Percentiles rank a stretch among this genome's conserved stretches.
Conservation (phyloP, 2,329 filamentous ascomycete species). For the Myotisia sp. region DNA sequence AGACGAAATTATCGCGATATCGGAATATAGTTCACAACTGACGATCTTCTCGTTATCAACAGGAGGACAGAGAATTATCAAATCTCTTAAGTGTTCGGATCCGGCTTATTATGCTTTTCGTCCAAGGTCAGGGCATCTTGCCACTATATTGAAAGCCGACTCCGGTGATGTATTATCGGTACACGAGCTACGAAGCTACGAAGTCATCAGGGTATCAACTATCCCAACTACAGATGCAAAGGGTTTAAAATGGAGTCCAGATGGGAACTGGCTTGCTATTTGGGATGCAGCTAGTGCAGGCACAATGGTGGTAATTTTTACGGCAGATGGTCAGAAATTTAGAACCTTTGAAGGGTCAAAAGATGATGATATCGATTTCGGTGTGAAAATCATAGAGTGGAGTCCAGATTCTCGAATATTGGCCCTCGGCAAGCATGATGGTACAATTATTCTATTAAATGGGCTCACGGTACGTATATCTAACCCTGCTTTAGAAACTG, state of each 20-base stretch:
- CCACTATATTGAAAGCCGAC: conserved; percentile 28
- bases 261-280: conserved; percentile 45
- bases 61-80: conserved; percentile 26
- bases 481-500: neutral
- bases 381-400: conserved; percentile 41
- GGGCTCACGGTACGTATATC: conserved; percentile 26
- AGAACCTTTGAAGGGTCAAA: conserved; percentile 35
- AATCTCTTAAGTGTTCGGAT: conserved; percentile 27
- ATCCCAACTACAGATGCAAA: conserved; percentile 43
- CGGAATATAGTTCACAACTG: conserved; percentile 27
- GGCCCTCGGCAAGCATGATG: conserved; percentile 38
- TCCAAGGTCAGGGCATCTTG: conserved; percentile 27
- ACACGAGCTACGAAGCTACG: conserved; percentile 24
- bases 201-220: conserved; percentile 20
- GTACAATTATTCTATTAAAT: conserved; percentile 35
- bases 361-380: conserved; percentile 30
- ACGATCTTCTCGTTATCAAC: conserved; percentile 24
- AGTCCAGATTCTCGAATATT: conserved; percentile 34
- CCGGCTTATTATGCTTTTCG: conserved; percentile 26
- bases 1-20: conserved; percentile 26
- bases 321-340: conserved; percentile 45
- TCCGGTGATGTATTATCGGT: conserved; percentile 26
- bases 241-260: conserved; percentile 45
- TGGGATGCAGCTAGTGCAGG: conserved; percentile 41
- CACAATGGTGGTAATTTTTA: conserved; percentile 41